Conservation (phyloP, 441 rosid species). For the Dalechampia spathulata region DNA sequence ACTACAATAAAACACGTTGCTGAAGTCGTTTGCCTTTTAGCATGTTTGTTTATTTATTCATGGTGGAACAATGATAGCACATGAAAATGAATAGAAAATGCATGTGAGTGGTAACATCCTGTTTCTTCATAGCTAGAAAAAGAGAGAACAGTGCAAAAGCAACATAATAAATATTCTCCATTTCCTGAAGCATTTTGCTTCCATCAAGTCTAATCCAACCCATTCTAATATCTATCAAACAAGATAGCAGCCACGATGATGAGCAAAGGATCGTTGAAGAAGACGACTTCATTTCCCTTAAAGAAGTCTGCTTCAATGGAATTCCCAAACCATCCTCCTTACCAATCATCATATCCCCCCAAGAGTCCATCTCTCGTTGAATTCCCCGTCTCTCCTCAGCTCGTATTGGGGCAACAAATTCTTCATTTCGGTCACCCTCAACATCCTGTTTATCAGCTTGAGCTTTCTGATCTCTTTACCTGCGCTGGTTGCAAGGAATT, state of each 20-base stretch:
- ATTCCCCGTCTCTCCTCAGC: slow-evolving; percentile 49
- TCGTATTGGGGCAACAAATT: slow-evolving; percentile 36
- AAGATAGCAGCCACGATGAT: background rate
- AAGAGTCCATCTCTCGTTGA: slow-evolving; percentile 22
- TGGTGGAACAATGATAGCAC: too few species aligned
- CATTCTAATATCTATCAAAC: too few species aligned
- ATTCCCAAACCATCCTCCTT: slow-evolving; percentile 1
- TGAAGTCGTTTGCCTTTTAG: too few species aligned
- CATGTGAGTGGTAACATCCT: too few species aligned
- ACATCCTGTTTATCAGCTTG: slow-evolving; percentile 38
- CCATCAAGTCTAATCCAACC: too few species aligned
- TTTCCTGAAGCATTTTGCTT: too few species aligned
- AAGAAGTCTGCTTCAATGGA: slow-evolving; percentile 16
- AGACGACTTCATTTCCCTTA: slow-evolving; percentile 14
- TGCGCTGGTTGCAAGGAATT: slow-evolving; percentile 79
- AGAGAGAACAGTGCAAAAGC: too few species aligned
- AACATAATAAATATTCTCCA: too few species aligned
- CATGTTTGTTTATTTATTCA: too few species aligned
- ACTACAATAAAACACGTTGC: too few species aligned
- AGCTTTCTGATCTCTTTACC: slow-evolving; percentile 48
- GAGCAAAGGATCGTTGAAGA: slow-evolving; percentile 15
- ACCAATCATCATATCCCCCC: background rate
- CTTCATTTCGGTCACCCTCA: slow-evolving; percentile 55
- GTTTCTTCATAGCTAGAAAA: too few species aligned
- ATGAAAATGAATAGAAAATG: too few species aligned